Base-by-base conservation (phyloP, 1,284 basidiomycete species). In the Trametes hirsuta region DNA sequence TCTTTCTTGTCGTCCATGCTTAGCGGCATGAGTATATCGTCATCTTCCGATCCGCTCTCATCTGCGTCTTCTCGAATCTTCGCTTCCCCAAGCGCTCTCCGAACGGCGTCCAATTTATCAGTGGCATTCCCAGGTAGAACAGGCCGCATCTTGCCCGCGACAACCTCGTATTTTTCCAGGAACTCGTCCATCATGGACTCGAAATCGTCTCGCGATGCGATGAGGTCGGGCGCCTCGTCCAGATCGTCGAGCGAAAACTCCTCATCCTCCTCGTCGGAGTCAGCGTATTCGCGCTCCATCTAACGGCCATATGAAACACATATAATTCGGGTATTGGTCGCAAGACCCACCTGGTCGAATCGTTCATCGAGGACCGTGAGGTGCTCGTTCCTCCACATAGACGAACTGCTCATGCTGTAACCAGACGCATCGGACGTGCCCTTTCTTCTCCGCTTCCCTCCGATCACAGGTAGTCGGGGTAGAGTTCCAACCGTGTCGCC, bases 401-500 rank as follows among this genome's bases (percentile, higher is more conserved):
- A 94, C 3, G 94, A 96, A 68, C 93, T 95, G 71, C 91, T 97
- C 97, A 99, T 98, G 72, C 91, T 94, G 80, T 95, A 96, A 11
- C 93, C 94, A 21, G 93, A 94, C 2, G 92, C 93, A 66, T 94
- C 89, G 45, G 91, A 93, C 1, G 86, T 81, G 8, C 87, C 87
- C 71, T 89, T 92, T 67, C 91, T 81, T 67, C 88, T 81, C 68
- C 85, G 83, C 80, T 91, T 65, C 34, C 87, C 88, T 47, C 94
- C 90, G 48, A 89, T 81, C 58, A 94, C 88, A n/a, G 87, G 83
- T 58, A 90, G 81, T 47, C 79, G 81, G 11, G 88, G 90, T 6
- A 96, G 75, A 1, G 81, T 81, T 3, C 87, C 85, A 41, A 97
- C 74, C 0, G 93, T 96, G 71, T 97, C 95, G 1, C 83, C 91